Evolutionary conservation across 345 rosid species (phyloP).

Genomic region (Raphanus raphanistrum): DNA sequence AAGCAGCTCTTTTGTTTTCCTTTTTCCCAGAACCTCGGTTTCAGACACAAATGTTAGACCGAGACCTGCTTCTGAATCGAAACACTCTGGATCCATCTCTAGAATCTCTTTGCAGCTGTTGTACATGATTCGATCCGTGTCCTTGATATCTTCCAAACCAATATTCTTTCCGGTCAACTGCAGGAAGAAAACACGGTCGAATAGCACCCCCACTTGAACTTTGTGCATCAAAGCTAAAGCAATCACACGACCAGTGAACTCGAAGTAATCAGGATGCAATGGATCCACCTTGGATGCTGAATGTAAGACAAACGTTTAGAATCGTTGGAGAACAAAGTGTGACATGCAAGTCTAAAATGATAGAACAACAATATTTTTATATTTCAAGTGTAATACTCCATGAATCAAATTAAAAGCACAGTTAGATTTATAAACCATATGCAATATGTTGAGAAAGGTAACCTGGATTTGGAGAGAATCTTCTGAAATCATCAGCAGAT

Average conservation of each 20-base stretch:
- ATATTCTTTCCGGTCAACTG: slow-evolving; percentile 68
- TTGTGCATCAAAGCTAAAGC: slow-evolving; percentile 90
- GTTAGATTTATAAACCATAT: background rate
- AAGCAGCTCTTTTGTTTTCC: slow-evolving; percentile 60
- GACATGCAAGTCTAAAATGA: background rate
- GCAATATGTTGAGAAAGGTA: slow-evolving; percentile 18
- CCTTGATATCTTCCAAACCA: slow-evolving; percentile 73
- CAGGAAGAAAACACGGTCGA: slow-evolving; percentile 81
- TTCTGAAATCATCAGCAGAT: slow-evolving; percentile 76
- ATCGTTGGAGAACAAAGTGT: background rate
- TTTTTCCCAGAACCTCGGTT: slow-evolving; percentile 77
- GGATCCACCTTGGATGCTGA: slow-evolving; percentile 93
- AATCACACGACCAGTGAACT: slow-evolving; percentile 83
- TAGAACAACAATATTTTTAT: no score
- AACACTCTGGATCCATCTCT: slow-evolving; percentile 78
- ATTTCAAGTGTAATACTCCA: background rate
- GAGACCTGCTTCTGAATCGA: slow-evolving; percentile 68
- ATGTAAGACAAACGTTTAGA: slow-evolving; percentile 31
- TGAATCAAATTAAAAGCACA: background rate
- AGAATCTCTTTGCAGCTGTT: slow-evolving; percentile 83
- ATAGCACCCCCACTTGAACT: slow-evolving; percentile 83
- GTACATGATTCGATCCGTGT: slow-evolving; percentile 81
- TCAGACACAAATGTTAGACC: slow-evolving; percentile 82
- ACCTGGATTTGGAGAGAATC: slow-evolving; percentile 95
- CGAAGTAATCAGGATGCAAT: slow-evolving; percentile 80